A percentile compares a stretch with the other conserved stretches of the same genome.
Evolutionary conservation across 23 red algal genomes (phyloP).

Genomic region (Gracilaria vermiculophylla): DNA sequence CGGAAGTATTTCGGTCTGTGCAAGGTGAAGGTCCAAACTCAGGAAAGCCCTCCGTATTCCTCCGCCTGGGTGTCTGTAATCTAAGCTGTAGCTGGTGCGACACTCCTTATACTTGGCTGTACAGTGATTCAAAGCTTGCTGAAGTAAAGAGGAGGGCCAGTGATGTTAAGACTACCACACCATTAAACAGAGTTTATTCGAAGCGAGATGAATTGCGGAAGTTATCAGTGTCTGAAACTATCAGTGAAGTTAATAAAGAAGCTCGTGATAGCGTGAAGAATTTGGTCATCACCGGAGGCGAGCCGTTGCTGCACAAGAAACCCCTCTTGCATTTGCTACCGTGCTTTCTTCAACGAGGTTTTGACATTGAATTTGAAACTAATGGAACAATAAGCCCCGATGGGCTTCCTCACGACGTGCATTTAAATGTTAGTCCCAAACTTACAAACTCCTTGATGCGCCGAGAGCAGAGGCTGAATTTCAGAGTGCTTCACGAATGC

Average conservation of each 20-base stretch:
- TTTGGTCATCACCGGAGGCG: slow-evolving; percentile 86
- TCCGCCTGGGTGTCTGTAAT: slow-evolving; percentile 92
- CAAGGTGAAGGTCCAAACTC: slow-evolving; percentile 96
- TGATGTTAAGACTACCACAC: background rate
- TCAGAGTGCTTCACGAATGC: slow-evolving; percentile 76
- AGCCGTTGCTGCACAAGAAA: slow-evolving; percentile 88
- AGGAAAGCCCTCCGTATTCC: slow-evolving; percentile 89
- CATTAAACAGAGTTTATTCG: slow-evolving; percentile 17
- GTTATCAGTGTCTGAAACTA: slow-evolving; percentile 19
- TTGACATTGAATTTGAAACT: slow-evolving; percentile 90
- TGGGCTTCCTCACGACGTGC: slow-evolving; percentile 60
- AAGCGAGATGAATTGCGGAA: slow-evolving; percentile 53
- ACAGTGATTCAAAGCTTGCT: background rate
- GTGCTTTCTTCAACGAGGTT: slow-evolving; percentile 41
- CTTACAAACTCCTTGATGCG: slow-evolving; percentile 77
- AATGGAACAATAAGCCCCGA: slow-evolving; percentile 90
- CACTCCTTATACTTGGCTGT: slow-evolving; percentile 93
- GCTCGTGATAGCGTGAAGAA: slow-evolving; percentile 35
- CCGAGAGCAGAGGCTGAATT: slow-evolving; percentile 41
- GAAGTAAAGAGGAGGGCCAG: slow-evolving; percentile 28
- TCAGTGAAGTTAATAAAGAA: slow-evolving; percentile 8
- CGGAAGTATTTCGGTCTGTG: slow-evolving; percentile 91
- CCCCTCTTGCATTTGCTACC: slow-evolving; percentile 49
- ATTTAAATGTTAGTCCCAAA: slow-evolving; percentile 96
- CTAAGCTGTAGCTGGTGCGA: slow-evolving; percentile 96